phyloP scores from a whole-genome alignment of 2,329 filamentous ascomycete species.

The Diaporthe ampelina region DNA sequence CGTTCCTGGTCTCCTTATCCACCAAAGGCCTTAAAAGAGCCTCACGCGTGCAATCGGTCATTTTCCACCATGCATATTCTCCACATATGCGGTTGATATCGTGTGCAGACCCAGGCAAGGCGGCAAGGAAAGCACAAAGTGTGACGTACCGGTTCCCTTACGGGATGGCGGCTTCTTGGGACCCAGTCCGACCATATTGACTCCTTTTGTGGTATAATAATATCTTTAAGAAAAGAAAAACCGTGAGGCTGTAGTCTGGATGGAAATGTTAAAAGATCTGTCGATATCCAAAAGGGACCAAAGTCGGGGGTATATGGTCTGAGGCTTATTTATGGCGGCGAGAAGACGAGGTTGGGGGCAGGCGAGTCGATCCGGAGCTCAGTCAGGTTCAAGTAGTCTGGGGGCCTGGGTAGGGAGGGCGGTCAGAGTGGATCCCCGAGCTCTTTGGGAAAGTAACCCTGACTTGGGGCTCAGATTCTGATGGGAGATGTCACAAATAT shows the following conservation, averaged over 20 bases:
- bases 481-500: slow-evolving; percentile 32
- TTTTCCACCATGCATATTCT: neutral
- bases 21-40: neutral
- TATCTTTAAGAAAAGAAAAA: neutral
- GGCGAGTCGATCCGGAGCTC: slow-evolving; percentile 16
- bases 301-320: neutral
- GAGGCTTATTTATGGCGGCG: slow-evolving; percentile 4
- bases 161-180: slow-evolving; percentile 76
- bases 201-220: slow-evolving; percentile 7
- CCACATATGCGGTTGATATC: neutral
- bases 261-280: neutral
- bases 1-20: neutral
- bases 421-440: slow-evolving; percentile 32
- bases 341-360: slow-evolving; percentile 23
- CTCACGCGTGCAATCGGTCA: neutral
- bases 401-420: slow-evolving; percentile 32
- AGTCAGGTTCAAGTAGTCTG: slow-evolving; percentile 32
- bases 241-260: neutral
- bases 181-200: slow-evolving; percentile 73
- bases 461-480: slow-evolving; percentile 29
- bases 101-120: slow-evolving; percentile 12
- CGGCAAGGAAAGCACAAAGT: neutral
- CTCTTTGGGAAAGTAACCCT: slow-evolving; percentile 18
- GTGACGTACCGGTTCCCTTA: slow-evolving; percentile 54
- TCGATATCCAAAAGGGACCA: slow-evolving; percentile 4